Conservation (phyloP, 2,329 filamentous ascomycete species). For the Rutstroemia sp. region DNA sequence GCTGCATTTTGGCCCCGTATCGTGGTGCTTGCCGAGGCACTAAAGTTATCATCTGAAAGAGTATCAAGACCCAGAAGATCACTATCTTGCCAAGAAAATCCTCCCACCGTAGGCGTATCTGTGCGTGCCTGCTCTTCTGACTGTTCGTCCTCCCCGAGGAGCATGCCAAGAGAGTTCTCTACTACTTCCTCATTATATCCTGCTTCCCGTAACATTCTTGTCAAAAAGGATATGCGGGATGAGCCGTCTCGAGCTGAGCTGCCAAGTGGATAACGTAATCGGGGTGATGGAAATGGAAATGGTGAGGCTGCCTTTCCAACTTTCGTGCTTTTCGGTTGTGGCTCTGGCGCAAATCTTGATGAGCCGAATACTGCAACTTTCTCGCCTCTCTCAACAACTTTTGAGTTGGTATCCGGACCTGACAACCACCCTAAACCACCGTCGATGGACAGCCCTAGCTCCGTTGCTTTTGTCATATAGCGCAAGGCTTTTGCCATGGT, state of each 20-base stretch:
- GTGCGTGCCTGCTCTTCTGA: neutral
- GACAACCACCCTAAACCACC: conserved; percentile 60
- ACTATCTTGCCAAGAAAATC: neutral
- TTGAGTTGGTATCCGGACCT: conserved; percentile 49
- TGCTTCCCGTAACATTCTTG: conserved; percentile 23
- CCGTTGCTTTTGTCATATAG: conserved; percentile 46
- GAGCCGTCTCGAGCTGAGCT: neutral
- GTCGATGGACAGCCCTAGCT: conserved; percentile 61
- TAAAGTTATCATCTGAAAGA: no score
- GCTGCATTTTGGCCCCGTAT: no score
- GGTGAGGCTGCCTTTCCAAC: neutral
- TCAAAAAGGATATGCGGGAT: neutral
- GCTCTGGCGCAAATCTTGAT: conserved; percentile 31
- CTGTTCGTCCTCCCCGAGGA: neutral
- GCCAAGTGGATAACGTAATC: neutral
- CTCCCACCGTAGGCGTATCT: neutral
- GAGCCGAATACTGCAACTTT: conserved; percentile 40
- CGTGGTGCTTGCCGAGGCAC: no score
- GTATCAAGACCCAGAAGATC: neutral
- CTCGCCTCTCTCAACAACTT: conserved; percentile 34
- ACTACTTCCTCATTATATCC: conserved; percentile 20
- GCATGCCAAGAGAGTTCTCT: conserved; percentile 4
- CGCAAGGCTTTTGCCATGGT: conserved; percentile 55
- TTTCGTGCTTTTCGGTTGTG: conserved; percentile 1
- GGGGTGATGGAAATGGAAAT: neutral